phyloP scores from a whole-genome alignment of 2,329 filamentous ascomycete genomes.

The Nemania sp. region DNA sequence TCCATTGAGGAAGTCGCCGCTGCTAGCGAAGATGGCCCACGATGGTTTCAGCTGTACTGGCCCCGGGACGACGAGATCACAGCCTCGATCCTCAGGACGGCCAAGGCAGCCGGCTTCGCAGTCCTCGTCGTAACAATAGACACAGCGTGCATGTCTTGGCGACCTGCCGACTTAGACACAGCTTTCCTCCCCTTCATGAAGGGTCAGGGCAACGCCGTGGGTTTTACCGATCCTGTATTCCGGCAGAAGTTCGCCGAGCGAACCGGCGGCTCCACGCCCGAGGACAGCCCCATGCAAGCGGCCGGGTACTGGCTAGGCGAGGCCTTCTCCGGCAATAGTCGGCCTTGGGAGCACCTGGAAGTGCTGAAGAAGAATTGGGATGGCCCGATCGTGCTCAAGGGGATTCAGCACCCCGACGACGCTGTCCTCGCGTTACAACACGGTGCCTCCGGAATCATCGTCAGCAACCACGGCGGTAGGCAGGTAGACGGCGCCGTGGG shows the following conservation, averaged over 20 bases:
- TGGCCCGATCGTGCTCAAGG: conserved; percentile 40
- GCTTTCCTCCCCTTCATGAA: conserved; percentile 63
- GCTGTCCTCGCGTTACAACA: conserved; percentile 28
- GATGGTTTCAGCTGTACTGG: conserved; percentile 80
- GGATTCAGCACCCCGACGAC: conserved; percentile 40
- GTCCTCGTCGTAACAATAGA: conserved; percentile 74
- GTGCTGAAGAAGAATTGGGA: conserved; percentile 36
- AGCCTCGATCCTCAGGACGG: conserved; percentile 62
- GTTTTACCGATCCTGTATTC: conserved; percentile 70
- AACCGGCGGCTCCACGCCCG: conserved; percentile 48
- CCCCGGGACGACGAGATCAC: conserved; percentile 68
- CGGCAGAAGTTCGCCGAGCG: conserved; percentile 56
- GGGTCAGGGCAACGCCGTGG: conserved; percentile 62
- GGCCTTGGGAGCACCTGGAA: conserved; percentile 33
- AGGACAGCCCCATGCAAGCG: conserved; percentile 50
- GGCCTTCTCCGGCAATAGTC: conserved; percentile 34
- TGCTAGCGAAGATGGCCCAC: conserved; percentile 58
- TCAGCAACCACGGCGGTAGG: conserved; percentile 61
- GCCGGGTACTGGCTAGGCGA: conserved; percentile 33
- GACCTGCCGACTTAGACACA: conserved; percentile 68
- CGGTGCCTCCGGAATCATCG: conserved; percentile 47
- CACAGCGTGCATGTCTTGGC: conserved; percentile 70
- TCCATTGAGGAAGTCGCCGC: conserved; percentile 68
- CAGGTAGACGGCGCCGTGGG: conserved; percentile 60
- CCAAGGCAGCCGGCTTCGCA: conserved; percentile 63